These are phyloP conservation scores for Ganoderma lucidum DNA, from an alignment of 1,284 basidiomycete genomes.

Conservation along the genomic window DNA sequence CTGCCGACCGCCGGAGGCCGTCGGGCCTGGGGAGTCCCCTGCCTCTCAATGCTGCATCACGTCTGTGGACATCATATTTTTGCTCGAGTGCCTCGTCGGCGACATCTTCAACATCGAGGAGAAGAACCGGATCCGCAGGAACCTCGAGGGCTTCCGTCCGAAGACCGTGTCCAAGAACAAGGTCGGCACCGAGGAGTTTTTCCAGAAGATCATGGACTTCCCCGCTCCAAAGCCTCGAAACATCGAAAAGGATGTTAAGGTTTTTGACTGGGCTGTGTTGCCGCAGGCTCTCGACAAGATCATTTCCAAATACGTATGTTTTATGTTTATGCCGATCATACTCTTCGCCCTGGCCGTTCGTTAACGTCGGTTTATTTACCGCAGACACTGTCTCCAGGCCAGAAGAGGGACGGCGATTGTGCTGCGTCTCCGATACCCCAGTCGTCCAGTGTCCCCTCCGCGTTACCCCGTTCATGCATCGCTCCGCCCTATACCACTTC, in stretches of 20 bases:
- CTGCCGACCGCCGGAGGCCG: conserved; percentile 69
- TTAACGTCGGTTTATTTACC: background rate
- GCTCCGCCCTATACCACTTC: conserved; percentile 22
- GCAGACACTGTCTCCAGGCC: conserved; percentile 26
- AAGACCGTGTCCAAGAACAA: conserved; percentile 92
- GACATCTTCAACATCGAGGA: conserved; percentile 91
- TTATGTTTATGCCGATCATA: background rate
- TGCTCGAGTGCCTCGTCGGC: conserved; percentile 89
- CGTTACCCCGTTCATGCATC: conserved; percentile 18
- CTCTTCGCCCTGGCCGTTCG: background rate
- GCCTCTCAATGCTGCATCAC: conserved; percentile 87
- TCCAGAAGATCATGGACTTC: conserved; percentile 96
- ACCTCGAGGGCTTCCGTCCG: conserved; percentile 92
- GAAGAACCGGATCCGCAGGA: conserved; percentile 95
- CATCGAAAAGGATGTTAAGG: conserved; percentile 98
- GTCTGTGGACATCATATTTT: conserved; percentile 94
- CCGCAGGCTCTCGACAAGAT: conserved; percentile 90
- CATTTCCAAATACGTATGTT: conserved; percentile 91
- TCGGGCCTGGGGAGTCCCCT: conserved; percentile 19
- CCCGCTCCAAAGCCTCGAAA: conserved; percentile 94
- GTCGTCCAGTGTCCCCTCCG: conserved; percentile 14
- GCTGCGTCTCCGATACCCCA: conserved; percentile 14
- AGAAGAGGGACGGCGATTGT: conserved; percentile 20
- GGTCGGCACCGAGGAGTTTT: conserved; percentile 83
- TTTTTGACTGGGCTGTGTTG: conserved; percentile 92